phyloP scores from a whole-genome alignment of 306 rosid species.

The Sindora glabra region DNA sequence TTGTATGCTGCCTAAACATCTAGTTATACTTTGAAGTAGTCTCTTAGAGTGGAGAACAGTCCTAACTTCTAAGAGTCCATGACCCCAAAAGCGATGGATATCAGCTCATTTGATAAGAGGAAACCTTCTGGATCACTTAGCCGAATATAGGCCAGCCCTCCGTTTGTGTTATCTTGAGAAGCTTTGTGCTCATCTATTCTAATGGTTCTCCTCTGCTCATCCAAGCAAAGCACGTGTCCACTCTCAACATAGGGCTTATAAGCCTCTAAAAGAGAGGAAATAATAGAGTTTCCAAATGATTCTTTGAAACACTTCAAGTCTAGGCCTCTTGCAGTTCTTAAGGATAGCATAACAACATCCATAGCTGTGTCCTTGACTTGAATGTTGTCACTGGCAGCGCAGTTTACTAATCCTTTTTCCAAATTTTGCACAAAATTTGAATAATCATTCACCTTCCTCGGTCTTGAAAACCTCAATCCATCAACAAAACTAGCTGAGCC shows the following conservation, averaged over 20 bases:
- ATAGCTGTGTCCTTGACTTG: slow-evolving; percentile 50
- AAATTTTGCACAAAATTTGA: slow-evolving; percentile 50
- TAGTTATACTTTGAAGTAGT: too few relatives aligned
- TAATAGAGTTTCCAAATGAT: slow-evolving; percentile 46
- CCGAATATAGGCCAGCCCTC: slow-evolving; percentile 41
- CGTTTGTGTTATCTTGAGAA: slow-evolving; percentile 13
- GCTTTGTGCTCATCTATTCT: slow-evolving; percentile 29
- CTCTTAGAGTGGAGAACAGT: too few relatives aligned
- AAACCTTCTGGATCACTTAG: slow-evolving; percentile 92
- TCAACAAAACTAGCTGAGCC: slow-evolving; percentile 79
- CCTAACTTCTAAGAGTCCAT: slow-evolving; percentile 43
- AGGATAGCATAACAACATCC: slow-evolving; percentile 84
- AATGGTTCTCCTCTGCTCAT: slow-evolving; percentile 41
- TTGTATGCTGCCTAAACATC: too few relatives aligned
- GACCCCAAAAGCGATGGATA: slow-evolving; percentile 70
- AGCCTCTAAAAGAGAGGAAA: slow-evolving; percentile 46
- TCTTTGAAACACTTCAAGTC: slow-evolving; percentile 53
- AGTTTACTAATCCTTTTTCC: slow-evolving; percentile 53
- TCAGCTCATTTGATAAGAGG: slow-evolving; percentile 79
- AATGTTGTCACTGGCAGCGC: slow-evolving; percentile 16
- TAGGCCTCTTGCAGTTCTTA: slow-evolving; percentile 70
- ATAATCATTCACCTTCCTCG: slow-evolving; percentile 59
- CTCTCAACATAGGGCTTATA: slow-evolving; percentile 67
- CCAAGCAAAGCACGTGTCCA: slow-evolving; percentile 71
- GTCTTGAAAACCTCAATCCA: slow-evolving; percentile 80